These are phyloP conservation scores for Cytospora piceicola DNA, from an alignment of 2,329 filamentous ascomycete species.

Conservation along the genomic window DNA sequence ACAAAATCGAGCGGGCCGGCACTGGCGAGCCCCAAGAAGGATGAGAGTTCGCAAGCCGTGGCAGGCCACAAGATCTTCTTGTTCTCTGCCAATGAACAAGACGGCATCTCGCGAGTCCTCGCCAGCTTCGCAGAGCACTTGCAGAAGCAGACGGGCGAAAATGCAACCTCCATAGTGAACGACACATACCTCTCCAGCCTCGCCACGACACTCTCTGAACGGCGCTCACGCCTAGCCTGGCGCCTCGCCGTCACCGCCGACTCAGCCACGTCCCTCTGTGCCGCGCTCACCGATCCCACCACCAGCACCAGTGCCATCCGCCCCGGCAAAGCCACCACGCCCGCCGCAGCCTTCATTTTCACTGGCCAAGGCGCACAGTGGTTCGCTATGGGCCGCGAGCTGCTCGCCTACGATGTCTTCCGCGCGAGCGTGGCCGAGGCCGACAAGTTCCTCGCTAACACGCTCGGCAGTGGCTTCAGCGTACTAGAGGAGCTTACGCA, in stretches of 20 bases:
- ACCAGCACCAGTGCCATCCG: slow-evolving; percentile 16
- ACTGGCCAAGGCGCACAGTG: slow-evolving; percentile 44
- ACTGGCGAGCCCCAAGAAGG: not conserved
- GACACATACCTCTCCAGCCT: slow-evolving; percentile 23
- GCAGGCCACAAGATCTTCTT: slow-evolving; percentile 23
- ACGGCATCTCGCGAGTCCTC: slow-evolving; percentile 23
- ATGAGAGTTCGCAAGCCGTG: not conserved
- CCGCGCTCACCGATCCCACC: slow-evolving; percentile 13
- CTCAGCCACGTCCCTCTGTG: slow-evolving; percentile 14
- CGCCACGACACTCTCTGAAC: slow-evolving; percentile 25
- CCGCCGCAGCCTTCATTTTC: slow-evolving; percentile 36
- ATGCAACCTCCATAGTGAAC: slow-evolving; percentile 1
- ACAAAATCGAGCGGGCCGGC: slow-evolving; percentile 9
- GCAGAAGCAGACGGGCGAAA: slow-evolving; percentile 15
- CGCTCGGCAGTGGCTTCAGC: slow-evolving; percentile 17
- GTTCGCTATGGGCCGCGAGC: slow-evolving; percentile 36
- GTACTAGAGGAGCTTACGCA: slow-evolving; percentile 36
- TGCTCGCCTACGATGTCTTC: slow-evolving; percentile 34
- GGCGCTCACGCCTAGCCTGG: slow-evolving; percentile 24
- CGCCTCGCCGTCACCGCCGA: slow-evolving; percentile 24
- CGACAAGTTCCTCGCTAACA: slow-evolving; percentile 12
- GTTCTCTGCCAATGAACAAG: slow-evolving; percentile 22
- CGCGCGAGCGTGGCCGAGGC: slow-evolving; percentile 23
- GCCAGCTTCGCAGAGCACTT: slow-evolving; percentile 18
- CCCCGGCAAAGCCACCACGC: slow-evolving; percentile 14